Evolutionary conservation across 1,284 basidiomycete genomes (phyloP), one percentile per base, ranked within the genome.

Genomic region (Ceratobasidium sp.): DNA sequence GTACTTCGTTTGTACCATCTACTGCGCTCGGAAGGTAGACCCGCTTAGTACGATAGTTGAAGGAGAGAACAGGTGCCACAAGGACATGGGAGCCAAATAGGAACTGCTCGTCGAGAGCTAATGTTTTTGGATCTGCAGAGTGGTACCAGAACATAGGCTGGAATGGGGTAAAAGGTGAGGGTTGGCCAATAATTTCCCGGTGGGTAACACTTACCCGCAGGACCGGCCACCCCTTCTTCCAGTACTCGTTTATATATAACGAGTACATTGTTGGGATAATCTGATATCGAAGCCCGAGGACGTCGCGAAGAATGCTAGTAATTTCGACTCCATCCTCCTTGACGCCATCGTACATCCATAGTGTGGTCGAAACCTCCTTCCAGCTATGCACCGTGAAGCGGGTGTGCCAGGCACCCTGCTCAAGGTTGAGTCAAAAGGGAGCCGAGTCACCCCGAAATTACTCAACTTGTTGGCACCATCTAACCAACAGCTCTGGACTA

Each of bases 131-230:
- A 30, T 67, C 62, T 16, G 62, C 44, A 19, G 52, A 67, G 21
- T 67, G 62, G 23, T 67, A 42, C 62, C 62, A 67, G 33, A 67
- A 33, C 62, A 67, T 67, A 1, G 62, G 62, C 62, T 67, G 46
- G 14, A 36, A 25, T 13, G 19, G 13, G 23, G 13, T 1, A n/a
- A 46, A 3, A 30, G 60, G 8, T 16, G 16, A 27, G 27, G 16
- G 19, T 52, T 36, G 46, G n/a, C 11, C 54, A 19, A 19, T 11
- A 13, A n/a, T 21, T 23, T 36, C 5, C 7, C 14, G 7, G 42
- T n/a, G 14, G 42, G 19, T 16, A 46, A 14, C 23, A 49, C 62
- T 56, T n/a, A 56, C 62, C 7, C 44, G 25, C 11, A 67, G 29
- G 5, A 67, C 52, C 8, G 62, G 62, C 62, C 62, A 67, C 2